Percentiles rank a stretch among this genome's conserved stretches.
Conservation (phyloP, 2,329 filamentous ascomycete genomes). For the Huntiella savannae region DNA sequence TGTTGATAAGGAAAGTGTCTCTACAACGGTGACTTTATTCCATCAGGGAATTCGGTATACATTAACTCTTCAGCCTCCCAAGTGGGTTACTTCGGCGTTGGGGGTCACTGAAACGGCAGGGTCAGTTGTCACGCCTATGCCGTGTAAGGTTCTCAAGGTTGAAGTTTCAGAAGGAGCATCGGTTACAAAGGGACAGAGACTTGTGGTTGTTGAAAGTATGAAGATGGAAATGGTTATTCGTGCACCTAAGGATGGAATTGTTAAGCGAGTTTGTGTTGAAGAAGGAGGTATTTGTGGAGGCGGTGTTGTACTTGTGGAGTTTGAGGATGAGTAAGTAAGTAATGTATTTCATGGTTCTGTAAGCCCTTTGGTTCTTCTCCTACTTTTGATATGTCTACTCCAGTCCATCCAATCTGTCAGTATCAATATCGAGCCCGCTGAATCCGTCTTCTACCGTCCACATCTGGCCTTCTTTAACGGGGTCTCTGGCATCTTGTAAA, state of each 20-base stretch:
- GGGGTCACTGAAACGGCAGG: conserved; percentile 64
- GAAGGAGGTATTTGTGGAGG: conserved; percentile 65
- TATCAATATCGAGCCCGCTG: conserved; percentile 42
- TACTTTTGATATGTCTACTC: neutral
- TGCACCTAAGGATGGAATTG: conserved; percentile 51
- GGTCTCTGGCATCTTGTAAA: conserved; percentile 28
- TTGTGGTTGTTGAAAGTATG: conserved; percentile 84
- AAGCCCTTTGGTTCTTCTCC: too few relatives aligned
- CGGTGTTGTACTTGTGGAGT: conserved; percentile 54
- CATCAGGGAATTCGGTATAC: conserved; percentile 44
- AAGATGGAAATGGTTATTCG: conserved; percentile 79
- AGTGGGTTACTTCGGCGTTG: conserved; percentile 75
- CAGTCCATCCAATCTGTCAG: neutral
- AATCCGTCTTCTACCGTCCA: conserved; percentile 87
- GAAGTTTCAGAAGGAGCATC: conserved; percentile 65
- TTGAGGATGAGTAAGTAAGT: conserved; percentile 31
- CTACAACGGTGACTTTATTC: conserved; percentile 47
- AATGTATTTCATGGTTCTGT: neutral
- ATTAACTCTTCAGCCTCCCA: conserved; percentile 38
- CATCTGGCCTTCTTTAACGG: conserved; percentile 27
- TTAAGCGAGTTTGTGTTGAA: conserved; percentile 55
- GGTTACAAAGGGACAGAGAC: conserved; percentile 68
- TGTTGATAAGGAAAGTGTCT: conserved; percentile 22
- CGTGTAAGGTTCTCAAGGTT: conserved; percentile 84
- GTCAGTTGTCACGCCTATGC: conserved; percentile 85